Evolutionary conservation across 2,329 filamentous ascomycete species (phyloP), one percentile per base, ranked within the genome.

Genomic region (Ilyonectria sp.): DNA sequence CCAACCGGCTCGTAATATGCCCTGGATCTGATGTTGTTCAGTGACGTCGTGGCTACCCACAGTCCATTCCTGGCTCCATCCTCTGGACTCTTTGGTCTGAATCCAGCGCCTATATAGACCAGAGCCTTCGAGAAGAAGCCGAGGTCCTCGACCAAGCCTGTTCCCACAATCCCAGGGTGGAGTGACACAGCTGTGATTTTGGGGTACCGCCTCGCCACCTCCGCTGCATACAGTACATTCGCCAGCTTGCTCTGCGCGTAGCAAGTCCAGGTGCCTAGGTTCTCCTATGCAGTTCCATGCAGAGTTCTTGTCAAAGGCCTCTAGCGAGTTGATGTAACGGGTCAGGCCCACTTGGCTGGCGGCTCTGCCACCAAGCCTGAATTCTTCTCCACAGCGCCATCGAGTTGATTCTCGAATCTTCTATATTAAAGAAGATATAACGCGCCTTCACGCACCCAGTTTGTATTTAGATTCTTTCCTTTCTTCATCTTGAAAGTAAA

Each of bases 191-290:
- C 33, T 8, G 31, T 29, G 53, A 56, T 56, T 19, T 56, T 43
- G 31, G 53, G 53, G 53, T 56, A 44, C 53, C 31, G 17, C 13
- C 35, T 19, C 13, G 53, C 53, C 31, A 56, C 29, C 31, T 37
- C 31, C 35, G 17, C 33, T 9, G 33, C 53, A 33, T 56, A 56
- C 1, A 56, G 31, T 33, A 56, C 3, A 29, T 56, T 56, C 19
- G 53, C 53, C 19, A 56, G 53, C 53, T 56, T 56, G 53, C 53
- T 56, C 35, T 56, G 53, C 19, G 23, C 35, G 35, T 40, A 56
- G 31, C 50, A 29, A 5, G 23, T 19, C 26, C 23, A 54, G 4
- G 19, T 35, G 23, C 26, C 26, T 21, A 54, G 50, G 4, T 31
- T 31, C 31, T 31, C 26, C 23, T 54, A 29, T 19, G 50, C n/a